These are phyloP conservation scores for Erythrophleum fordii DNA, from an alignment of 306 rosid genomes.

Conservation along the genomic window DNA sequence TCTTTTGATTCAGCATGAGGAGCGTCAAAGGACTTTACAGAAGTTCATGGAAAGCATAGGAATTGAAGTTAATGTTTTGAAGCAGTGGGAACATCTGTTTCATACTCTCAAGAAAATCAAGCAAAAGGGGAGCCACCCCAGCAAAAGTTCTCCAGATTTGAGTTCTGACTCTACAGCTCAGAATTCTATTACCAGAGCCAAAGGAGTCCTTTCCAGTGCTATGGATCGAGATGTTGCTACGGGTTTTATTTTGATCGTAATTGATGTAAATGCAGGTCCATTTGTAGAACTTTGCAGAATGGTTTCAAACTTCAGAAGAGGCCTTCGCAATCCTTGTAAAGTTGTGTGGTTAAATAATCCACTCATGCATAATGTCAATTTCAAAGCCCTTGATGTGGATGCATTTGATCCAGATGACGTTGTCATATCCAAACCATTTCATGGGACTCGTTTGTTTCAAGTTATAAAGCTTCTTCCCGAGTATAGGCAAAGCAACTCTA, in stretches of 20 bases:
- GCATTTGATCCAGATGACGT: slow-evolving; percentile 49
- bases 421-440: slow-evolving; percentile 63
- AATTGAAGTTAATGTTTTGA: slow-evolving; percentile 40
- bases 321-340: slow-evolving; percentile 42
- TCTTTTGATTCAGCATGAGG: slow-evolving; percentile 30
- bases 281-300: slow-evolving; percentile 30
- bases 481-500: slow-evolving; percentile 41
- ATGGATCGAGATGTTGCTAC: slow-evolving; percentile 13
- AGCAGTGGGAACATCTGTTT: slow-evolving; percentile 20
- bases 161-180: neutral
- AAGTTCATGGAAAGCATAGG: slow-evolving; percentile 44
- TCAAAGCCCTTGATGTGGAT: slow-evolving; percentile 10
- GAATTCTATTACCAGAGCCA: no score
- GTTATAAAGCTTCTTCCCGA: slow-evolving; percentile 71
- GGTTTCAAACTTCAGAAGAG: slow-evolving; percentile 38
- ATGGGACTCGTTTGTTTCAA: slow-evolving; percentile 58
- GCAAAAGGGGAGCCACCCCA: neutral
- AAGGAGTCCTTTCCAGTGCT: neutral
- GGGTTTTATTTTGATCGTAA: slow-evolving; percentile 41
- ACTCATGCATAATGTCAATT: slow-evolving; percentile 23
- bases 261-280: slow-evolving; percentile 45
- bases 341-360: slow-evolving; percentile 72
- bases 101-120: slow-evolving; percentile 38
- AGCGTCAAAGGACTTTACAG: slow-evolving; percentile 29
- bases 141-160: slow-evolving; percentile 29